These are phyloP conservation scores for Penicillium digitatum DNA, from an alignment of 2,329 filamentous ascomycete genomes.

Conservation along the genomic window DNA sequence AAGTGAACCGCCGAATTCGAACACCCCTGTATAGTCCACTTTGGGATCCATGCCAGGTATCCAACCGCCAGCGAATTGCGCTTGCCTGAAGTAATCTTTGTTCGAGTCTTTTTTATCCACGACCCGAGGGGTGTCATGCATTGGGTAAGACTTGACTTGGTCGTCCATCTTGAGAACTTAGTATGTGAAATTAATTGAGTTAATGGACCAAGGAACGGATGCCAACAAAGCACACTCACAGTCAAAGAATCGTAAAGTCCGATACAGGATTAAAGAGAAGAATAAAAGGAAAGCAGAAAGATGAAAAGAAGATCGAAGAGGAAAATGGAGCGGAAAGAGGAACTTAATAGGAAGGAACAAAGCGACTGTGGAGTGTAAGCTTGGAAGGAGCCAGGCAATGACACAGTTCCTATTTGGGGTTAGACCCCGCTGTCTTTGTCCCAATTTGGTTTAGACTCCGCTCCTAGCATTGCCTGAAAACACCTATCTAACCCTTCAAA, in stretches of 20 bases:
- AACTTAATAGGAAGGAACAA: neutral
- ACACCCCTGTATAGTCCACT: slow-evolving; percentile 23
- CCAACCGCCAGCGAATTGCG: slow-evolving; percentile 22
- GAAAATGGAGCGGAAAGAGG: neutral
- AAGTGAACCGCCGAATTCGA: slow-evolving; percentile 80
- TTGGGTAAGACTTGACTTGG: neutral
- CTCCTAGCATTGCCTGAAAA: neutral
- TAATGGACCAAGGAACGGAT: neutral
- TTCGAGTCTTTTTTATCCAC: neutral
- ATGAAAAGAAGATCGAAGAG: no score
- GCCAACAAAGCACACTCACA: neutral
- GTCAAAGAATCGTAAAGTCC: neutral
- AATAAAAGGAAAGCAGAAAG: neutral
- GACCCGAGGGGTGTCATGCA: neutral
- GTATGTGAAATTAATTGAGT: neutral
- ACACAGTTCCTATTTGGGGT: neutral
- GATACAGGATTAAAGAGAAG: neutral
- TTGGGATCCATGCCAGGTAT: slow-evolving; percentile 24
- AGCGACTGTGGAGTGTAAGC: neutral
- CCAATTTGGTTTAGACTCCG: neutral
- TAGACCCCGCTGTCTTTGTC: slow-evolving; percentile 1
- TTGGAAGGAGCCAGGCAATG: neutral
- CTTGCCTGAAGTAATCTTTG: slow-evolving; percentile 12
- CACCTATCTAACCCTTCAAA: neutral
- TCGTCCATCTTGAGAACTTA: neutral